A percentile compares a stretch with the other conserved stretches of the same genome.
Evolutionary conservation across 2,329 filamentous ascomycete genomes (phyloP).

Genomic region (Dothidotthia symphoricarpi): DNA sequence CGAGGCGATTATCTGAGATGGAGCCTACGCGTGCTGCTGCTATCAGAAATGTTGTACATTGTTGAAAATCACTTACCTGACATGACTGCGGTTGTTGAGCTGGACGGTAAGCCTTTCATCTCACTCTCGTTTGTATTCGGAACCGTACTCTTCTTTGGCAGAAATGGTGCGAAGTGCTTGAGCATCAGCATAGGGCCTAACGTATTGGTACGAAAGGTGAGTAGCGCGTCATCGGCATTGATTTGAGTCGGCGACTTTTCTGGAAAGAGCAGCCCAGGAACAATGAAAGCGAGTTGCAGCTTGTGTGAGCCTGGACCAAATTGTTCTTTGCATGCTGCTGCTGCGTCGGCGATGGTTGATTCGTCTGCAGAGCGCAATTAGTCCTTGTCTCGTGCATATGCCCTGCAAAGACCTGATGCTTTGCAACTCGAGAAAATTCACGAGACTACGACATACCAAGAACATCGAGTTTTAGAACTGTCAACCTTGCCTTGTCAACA

Average conservation of each 20-base stretch:
- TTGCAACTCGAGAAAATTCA: not conserved
- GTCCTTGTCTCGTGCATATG: not conserved
- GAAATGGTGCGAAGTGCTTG: conserved; percentile 70
- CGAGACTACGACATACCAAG: conserved; percentile 46
- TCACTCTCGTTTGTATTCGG: conserved; percentile 6
- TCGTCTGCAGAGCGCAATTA: conserved; percentile 53
- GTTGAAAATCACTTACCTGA: conserved; percentile 38
- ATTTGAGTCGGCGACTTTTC: conserved; percentile 71
- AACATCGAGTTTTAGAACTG: conserved; percentile 56
- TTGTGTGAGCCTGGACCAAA: conserved; percentile 53
- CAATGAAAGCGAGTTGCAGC: conserved; percentile 66
- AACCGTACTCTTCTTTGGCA: conserved; percentile 56
- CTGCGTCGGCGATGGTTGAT: conserved; percentile 56
- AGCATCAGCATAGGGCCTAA: conserved; percentile 72
- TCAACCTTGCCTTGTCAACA: conserved; percentile 49
- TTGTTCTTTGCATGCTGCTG: conserved; percentile 53
- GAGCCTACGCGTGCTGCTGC: conserved; percentile 66
- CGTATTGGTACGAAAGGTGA: conserved; percentile 71
- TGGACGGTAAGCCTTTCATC: conserved; percentile 42
- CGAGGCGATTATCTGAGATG: conserved; percentile 67
- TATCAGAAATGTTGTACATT: too few species aligned
- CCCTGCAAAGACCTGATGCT: too few species aligned
- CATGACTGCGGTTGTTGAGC: conserved; percentile 71
- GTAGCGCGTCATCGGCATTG: conserved; percentile 58
- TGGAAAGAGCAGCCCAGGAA: conserved; percentile 70